Percentiles rank a stretch among this genome's conserved stretches.
Evolutionary conservation across 2,329 filamentous ascomycete species (phyloP).

Genomic region (Colletotrichum sp.): DNA sequence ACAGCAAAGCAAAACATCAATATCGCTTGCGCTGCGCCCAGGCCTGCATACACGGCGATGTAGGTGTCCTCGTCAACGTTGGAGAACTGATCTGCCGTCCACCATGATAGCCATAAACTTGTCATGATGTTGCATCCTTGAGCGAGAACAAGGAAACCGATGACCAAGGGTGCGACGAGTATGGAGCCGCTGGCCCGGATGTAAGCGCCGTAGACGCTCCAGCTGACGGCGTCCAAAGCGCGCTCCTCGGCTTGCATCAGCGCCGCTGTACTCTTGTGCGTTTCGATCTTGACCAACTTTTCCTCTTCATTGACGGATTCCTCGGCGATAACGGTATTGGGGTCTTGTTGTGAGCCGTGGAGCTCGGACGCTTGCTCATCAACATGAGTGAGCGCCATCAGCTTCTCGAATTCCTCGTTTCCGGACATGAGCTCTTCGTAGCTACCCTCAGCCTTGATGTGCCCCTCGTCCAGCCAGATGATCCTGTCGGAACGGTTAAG

Average conservation of each 20-base stretch:
- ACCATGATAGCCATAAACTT: slow-evolving; percentile 85
- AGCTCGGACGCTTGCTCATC: not conserved
- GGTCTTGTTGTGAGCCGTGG: not conserved
- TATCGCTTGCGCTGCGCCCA: slow-evolving; percentile 73
- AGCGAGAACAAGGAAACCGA: slow-evolving; percentile 68
- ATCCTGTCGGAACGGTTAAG: slow-evolving; percentile 89
- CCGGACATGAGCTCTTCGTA: slow-evolving; percentile 85
- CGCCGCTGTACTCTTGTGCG: slow-evolving; percentile 60
- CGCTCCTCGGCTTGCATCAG: slow-evolving; percentile 77
- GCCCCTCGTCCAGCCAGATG: slow-evolving; percentile 87
- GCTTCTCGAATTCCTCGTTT: slow-evolving; percentile 75
- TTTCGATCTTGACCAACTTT: slow-evolving; percentile 49
- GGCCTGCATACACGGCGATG: slow-evolving; percentile 69
- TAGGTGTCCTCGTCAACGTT: not conserved
- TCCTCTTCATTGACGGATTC: slow-evolving; percentile 30
- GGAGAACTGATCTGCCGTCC: slow-evolving; percentile 76
- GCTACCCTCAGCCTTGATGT: slow-evolving; percentile 83
- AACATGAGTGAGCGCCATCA: slow-evolving; percentile 72
- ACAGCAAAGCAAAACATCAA: slow-evolving; percentile 84
- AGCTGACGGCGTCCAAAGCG: slow-evolving; percentile 77
- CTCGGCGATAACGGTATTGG: slow-evolving; percentile 11
- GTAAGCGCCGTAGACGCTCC: slow-evolving; percentile 80
- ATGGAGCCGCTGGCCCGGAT: slow-evolving; percentile 76
- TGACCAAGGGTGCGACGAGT: slow-evolving; percentile 68
- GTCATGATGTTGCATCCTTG: slow-evolving; percentile 70